phyloP scores from a whole-genome alignment of 1,284 basidiomycete species.

The Tilletia walkeri region DNA sequence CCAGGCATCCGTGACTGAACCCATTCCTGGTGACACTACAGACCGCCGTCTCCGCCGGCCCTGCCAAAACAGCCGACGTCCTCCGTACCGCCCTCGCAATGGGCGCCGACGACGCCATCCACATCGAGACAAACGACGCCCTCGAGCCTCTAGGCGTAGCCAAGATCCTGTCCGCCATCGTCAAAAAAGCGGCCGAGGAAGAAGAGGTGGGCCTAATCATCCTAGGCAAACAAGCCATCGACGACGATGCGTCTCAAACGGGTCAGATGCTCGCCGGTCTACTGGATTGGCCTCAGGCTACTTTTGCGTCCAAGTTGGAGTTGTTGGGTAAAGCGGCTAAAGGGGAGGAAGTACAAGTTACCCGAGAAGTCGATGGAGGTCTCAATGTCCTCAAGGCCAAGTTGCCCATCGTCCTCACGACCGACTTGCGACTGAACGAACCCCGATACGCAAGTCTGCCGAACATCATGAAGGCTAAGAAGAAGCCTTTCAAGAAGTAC shows the following conservation, averaged over 20 bases:
- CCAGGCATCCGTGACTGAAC: background rate
- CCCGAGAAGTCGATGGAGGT: slow-evolving; percentile 92
- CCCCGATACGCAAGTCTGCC: slow-evolving; percentile 55
- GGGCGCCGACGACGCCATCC: slow-evolving; percentile 91
- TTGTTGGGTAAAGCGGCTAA: slow-evolving; percentile 64
- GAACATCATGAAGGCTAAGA: slow-evolving; percentile 73
- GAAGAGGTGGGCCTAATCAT: slow-evolving; percentile 79
- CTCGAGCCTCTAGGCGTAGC: slow-evolving; percentile 86
- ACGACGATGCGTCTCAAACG: slow-evolving; percentile 94
- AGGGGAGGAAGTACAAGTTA: slow-evolving; percentile 71
- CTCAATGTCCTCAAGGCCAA: slow-evolving; percentile 76
- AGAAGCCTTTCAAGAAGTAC: slow-evolving; percentile 89
- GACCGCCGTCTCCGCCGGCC: slow-evolving; percentile 84
- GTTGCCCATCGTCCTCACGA: slow-evolving; percentile 85
- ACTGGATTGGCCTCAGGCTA: slow-evolving; percentile 88
- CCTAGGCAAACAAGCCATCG: slow-evolving; percentile 98
- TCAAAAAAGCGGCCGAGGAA: slow-evolving; percentile 62
- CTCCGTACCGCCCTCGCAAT: slow-evolving; percentile 94
- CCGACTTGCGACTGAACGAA: slow-evolving; percentile 70
- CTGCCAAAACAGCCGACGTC: slow-evolving; percentile 82
- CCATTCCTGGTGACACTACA: slow-evolving; percentile 7
- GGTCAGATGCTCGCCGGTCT: slow-evolving; percentile 96
- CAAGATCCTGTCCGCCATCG: slow-evolving; percentile 75
- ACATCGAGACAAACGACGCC: slow-evolving; percentile 69
- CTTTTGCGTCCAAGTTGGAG: slow-evolving; percentile 87